Percentiles rank a stretch among this genome's conserved stretches.
Evolutionary conservation across 768 basidiomycete genomes (phyloP).

Genomic region (Boletus patriciae): DNA sequence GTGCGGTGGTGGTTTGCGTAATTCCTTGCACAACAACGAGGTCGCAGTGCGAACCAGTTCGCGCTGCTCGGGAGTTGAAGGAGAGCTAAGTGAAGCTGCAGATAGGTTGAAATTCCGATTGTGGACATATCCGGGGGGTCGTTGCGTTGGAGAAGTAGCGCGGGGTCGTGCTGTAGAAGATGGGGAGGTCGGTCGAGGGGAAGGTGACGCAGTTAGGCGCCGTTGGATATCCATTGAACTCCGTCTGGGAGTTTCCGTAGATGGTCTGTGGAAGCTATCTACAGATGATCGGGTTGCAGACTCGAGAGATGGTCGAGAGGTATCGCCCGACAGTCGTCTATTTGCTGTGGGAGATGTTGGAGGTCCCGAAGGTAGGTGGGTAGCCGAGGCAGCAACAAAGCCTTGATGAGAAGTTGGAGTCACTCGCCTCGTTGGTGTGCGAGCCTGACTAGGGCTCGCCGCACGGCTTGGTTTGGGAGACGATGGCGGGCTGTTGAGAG

Average conservation of each 20-base stretch:
- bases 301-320: slow-evolving; percentile 18
- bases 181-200: slow-evolving; percentile 44
- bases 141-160: slow-evolving; percentile 48
- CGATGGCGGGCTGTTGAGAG: slow-evolving; percentile 38
- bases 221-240: slow-evolving; percentile 28
- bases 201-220: slow-evolving; percentile 26
- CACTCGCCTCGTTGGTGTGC: slow-evolving; percentile 41
- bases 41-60: slow-evolving; percentile 68
- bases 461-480: slow-evolving; percentile 41
- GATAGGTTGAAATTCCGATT: slow-evolving; percentile 61
- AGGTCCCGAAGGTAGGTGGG: slow-evolving; percentile 46
- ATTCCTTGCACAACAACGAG: slow-evolving; percentile 63
- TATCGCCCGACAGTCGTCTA: slow-evolving; percentile 29
- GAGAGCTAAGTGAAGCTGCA: slow-evolving; percentile 50
- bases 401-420: slow-evolving; percentile 44
- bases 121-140: slow-evolving; percentile 43
- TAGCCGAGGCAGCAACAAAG: slow-evolving; percentile 48
- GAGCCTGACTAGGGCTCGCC: slow-evolving; percentile 44
- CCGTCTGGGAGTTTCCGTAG: slow-evolving; percentile 21
- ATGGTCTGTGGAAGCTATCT: slow-evolving; percentile 36
- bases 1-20: slow-evolving; percentile 59
- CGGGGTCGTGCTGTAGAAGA: slow-evolving; percentile 45
- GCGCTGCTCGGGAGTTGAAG: slow-evolving; percentile 58
- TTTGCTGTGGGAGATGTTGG: slow-evolving; percentile 31
- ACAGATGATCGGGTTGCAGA: slow-evolving; percentile 22